A percentile compares a stretch with the other conserved stretches of the same genome.
phyloP scores from a whole-genome alignment of 495 filamentous ascomycete genomes.

The Talaromyces nanjingensis region DNA sequence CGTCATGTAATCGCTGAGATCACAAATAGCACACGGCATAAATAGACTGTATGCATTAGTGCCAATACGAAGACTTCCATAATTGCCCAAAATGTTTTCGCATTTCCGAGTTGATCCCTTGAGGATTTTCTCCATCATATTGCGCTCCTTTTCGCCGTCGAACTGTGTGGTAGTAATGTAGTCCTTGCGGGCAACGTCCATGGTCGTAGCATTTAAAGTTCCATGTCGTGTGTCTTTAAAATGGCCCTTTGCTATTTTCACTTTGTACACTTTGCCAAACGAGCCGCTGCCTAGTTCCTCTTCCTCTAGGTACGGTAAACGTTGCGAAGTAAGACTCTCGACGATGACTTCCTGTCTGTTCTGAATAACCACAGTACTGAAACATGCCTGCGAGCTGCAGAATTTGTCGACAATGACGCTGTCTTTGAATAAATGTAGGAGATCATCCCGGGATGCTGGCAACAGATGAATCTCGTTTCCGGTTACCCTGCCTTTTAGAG shows the following conservation, averaged over 20 bases:
- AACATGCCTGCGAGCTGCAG: conserved; percentile 22
- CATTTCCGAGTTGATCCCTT: conserved; percentile 13
- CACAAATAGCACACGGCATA: conserved; percentile 29
- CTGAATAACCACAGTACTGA: conserved; percentile 24
- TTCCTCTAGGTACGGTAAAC: conserved; percentile 26
- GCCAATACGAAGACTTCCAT: conserved; percentile 23
- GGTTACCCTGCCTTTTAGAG: conserved; percentile 4
- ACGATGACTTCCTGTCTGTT: conserved; percentile 18
- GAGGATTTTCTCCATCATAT: conserved; percentile 26
- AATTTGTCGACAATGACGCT: conserved; percentile 19
- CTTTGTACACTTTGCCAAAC: conserved; percentile 25
- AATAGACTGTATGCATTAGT: conserved; percentile 25
- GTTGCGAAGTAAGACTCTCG: conserved; percentile 13
- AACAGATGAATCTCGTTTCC: neutral
- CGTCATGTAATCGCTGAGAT: conserved; percentile 25
- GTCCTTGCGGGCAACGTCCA: conserved; percentile 7
- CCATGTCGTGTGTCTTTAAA: conserved; percentile 15
- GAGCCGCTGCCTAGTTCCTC: conserved; percentile 14
- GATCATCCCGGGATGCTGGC: conserved; percentile 5
- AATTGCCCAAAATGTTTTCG: conserved; percentile 26
- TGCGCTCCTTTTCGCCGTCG: conserved; percentile 14
- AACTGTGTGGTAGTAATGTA: conserved; percentile 3
- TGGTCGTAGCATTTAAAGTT: conserved; percentile 10
- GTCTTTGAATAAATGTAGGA: conserved; percentile 20
- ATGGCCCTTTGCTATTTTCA: conserved; percentile 27